Conservation (phyloP, 805 yeast genomes). For the Teunomyces gatunensis region DNA sequence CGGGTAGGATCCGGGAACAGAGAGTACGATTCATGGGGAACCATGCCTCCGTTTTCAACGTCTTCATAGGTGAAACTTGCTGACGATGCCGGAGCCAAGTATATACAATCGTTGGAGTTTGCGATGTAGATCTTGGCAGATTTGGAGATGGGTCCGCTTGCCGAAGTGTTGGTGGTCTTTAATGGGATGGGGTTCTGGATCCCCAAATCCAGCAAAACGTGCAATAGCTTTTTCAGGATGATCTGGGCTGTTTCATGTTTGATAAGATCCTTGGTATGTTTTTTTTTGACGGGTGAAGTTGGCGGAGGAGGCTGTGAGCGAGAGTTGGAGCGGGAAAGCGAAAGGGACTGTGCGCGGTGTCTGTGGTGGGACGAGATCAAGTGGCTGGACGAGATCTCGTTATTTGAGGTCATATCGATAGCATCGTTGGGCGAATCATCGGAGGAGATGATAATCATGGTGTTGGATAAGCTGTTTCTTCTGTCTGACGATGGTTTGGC, state of each 20-base stretch:
- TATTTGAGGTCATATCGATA: background rate
- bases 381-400: background rate
- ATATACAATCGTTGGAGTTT: constrained; percentile 39
- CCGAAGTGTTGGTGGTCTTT: constrained; percentile 23
- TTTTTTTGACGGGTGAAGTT: constrained; percentile 15
- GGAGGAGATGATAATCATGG: constrained; percentile 16
- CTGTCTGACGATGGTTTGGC: constrained; percentile 14
- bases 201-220: constrained; percentile 34
- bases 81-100: constrained; percentile 37
- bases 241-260: constrained; percentile 38
- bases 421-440: constrained; percentile 1
- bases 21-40: background rate
- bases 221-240: constrained; percentile 31
- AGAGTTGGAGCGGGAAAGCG: constrained; percentile 11
- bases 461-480: constrained; percentile 20
- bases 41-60: constrained; percentile 36
- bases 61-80: constrained; percentile 43
- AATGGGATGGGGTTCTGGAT: constrained; percentile 39
- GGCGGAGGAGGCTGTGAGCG: constrained; percentile 2
- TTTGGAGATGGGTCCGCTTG: constrained; percentile 25
- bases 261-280: constrained; percentile 35
- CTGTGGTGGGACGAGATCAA: constrained; percentile 2
- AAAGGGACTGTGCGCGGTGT: constrained; percentile 7
- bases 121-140: constrained; percentile 32
- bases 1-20: background rate